Evolutionary conservation across 1,139 yeast genomes (phyloP), one percentile per base, ranked within the genome.

Genomic region (Saccharomyces hybrid): DNA sequence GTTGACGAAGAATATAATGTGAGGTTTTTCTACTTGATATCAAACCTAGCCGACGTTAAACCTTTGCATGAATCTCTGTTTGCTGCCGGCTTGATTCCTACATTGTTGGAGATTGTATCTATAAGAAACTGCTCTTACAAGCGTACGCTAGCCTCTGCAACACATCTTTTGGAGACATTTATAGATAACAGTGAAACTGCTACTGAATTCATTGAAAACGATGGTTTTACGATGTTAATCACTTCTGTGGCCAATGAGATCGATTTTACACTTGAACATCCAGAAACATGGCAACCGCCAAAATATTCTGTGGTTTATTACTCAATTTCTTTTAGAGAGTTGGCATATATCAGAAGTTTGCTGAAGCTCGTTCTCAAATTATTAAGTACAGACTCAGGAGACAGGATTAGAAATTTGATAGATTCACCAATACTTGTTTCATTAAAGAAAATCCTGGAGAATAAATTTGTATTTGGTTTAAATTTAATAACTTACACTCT

Each of bases 361-460:
- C 58, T 89, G 65, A 85, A 83, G 57, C 77, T 90, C 46, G 83
- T 85, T 0, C 73, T 83, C 20, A 80, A 83, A 57, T 73, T 90
- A 50, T 77, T 91, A 48, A 83, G 81, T 56, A 78, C 84, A 41
- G 89, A 88, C 55, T 80, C 87, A 16, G 95, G 96, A 32, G 97
- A 90, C 67, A 77, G 95, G 55, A 79, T 89, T 60, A 81, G 96
- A 65, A 89, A 88, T 59, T 71, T 91, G 53, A 87, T 89, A 64
- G 98, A 91, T 65, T 88, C 97, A 0, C 84, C 93, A 0, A 74
- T 91, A 48, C 72, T 91, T 42, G 70, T 72, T 42, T 78, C 87
- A 34, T 74, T 90, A 59, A 84, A 82, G 58, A 76, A 73, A 54
- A 79, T 91, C 3, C 64, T 91, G n/a, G 63, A 69, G 14, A 74